These are phyloP conservation scores for Mucor lusitanicus DNA, from an alignment of 371 early-diverging fungal genomes.

Conservation along the genomic window DNA sequence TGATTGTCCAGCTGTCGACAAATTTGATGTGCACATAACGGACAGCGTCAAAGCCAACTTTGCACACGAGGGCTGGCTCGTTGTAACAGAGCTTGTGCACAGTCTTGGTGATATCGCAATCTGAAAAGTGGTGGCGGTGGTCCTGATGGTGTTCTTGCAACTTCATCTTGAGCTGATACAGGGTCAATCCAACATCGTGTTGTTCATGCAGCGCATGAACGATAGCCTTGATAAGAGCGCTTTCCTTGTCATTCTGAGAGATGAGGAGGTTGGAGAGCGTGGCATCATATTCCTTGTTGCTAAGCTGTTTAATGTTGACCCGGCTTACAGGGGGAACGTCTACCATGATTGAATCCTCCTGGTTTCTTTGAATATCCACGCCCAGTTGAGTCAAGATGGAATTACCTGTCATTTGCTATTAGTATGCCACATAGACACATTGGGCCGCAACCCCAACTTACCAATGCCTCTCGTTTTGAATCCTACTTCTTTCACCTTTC, in stretches of 20 bases:
- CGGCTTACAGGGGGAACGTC: background rate
- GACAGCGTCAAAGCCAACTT: constrained; percentile 25
- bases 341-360: background rate
- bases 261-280: background rate
- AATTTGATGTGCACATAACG: constrained; percentile 25
- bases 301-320: background rate
- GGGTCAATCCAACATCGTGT: constrained; percentile 12
- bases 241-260: background rate
- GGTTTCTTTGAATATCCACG: background rate
- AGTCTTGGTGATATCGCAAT: constrained; percentile 12
- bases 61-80: constrained; percentile 12
- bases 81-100: constrained; percentile 9
- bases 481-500: background rate
- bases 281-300: background rate
- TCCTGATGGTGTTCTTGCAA: background rate
- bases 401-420: background rate
- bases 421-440: background rate
- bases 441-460: background rate
- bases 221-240: constrained; percentile 1
- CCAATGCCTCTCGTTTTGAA: background rate
- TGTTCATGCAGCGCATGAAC: constrained; percentile 6
- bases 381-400: background rate
- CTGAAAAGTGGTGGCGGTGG: constrained; percentile 1
- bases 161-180: constrained; percentile 14
- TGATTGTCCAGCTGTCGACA: constrained; percentile 17